Evolutionary conservation across 176 grass and related monocot species (phyloP).

Genomic region (Coix lacrymajobi): DNA sequence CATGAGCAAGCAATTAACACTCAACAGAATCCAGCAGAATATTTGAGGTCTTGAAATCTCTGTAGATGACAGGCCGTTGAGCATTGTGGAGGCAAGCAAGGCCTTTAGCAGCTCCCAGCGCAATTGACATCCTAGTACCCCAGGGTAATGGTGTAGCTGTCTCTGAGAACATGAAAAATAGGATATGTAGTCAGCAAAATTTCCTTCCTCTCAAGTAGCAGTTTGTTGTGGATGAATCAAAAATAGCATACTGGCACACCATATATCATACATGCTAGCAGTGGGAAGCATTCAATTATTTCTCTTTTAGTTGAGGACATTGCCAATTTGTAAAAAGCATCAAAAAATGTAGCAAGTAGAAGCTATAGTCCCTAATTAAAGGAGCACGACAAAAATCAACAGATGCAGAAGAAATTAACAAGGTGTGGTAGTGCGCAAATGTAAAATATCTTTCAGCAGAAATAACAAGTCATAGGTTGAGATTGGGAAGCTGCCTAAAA

Average conservation of each 20-base stretch:
- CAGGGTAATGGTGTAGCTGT: constrained; percentile 76
- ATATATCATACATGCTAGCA: neutral
- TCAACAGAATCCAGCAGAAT: constrained; percentile 95
- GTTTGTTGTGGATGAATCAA: neutral
- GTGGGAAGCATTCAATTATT: neutral
- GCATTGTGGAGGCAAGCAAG: constrained; percentile 95
- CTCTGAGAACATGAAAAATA: constrained; percentile 39
- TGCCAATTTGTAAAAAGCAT: neutral
- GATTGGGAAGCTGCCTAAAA: neutral
- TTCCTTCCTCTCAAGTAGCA: constrained; percentile 6
- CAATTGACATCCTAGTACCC: constrained; percentile 95
- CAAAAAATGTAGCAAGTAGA: neutral
- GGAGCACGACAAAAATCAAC: neutral
- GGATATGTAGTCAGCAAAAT: neutral
- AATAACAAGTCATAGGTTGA: neutral
- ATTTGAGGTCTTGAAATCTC: constrained; percentile 99
- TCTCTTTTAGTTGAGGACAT: neutral
- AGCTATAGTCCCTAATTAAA: neutral
- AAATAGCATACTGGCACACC: neutral
- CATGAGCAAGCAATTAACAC: constrained; percentile 28
- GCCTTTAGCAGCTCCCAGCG: constrained; percentile 95
- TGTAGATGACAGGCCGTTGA: constrained; percentile 87
- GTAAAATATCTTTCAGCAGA: neutral
- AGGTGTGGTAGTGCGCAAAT: neutral
- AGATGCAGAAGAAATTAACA: neutral